Base-by-base conservation (phyloP, 2,329 filamentous ascomycete genomes). In the Pestalotiopsis sp. region DNA sequence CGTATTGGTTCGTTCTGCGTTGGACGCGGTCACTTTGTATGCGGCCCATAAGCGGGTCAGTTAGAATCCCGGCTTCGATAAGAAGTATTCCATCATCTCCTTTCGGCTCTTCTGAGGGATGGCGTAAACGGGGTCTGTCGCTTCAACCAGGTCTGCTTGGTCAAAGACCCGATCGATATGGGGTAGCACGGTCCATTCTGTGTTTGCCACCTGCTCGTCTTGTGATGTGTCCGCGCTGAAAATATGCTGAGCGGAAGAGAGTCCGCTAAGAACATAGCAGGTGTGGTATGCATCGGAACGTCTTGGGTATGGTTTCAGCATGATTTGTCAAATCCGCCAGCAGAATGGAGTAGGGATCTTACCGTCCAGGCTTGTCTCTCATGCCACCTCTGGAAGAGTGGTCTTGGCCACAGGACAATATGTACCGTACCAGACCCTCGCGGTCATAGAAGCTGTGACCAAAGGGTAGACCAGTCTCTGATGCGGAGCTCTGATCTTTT, bases 331-430 rank as follows among this genome's bases (percentile, higher is more conserved):
- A 36, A 57, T 23, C 14, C 27, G 17, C 20, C 41, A 39, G 23
- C 27, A 31, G 17, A 41, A 41, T 38, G n/a, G 27, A 69, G 39
- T 27, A 59, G 36, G 58, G 36, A 65, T 86, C 92, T 82, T 85
- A 94, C 90, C 94, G 94, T 79, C 92, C 91, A 14, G 96, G 96
- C 82, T 99, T 99, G 81, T 99, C 96, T 76, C 95, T 88, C 80
- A 99, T 84, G 1, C 96, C 96, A 66, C 95, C 95, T 70, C 88
- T 86, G 77, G 82, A 87, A 60, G 85, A 83, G 75, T 88, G 84
- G 69, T 93, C 91, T 76, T 98, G 96, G 75, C 94, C 96, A 77
- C 95, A 98, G 73, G 88, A 90, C 14, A 98, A 85, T 70, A 98
- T 96, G 80, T 98, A 99, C 71, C 95, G 88, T 67, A 93, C 91